Evolutionary conservation across 2,329 filamentous ascomycete species (phyloP), one percentile per base, ranked within the genome.

Genomic region (Aspergillus niger): DNA sequence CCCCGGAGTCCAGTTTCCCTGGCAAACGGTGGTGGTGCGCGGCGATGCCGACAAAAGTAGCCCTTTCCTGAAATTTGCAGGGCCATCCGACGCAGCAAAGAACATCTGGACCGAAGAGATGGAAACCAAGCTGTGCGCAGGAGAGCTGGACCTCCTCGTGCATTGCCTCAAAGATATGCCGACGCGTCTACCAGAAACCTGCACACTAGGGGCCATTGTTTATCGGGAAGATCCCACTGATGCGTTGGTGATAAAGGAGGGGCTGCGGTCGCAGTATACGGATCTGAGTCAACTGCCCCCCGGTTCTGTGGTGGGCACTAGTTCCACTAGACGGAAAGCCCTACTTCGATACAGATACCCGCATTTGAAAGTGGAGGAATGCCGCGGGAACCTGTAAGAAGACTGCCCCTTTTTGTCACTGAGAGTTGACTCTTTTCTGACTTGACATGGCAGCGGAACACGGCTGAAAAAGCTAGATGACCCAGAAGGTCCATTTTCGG

Each of bases 31-130:
- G 5, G 41, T 44, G 20, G 41, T 44, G 1, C 41, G 41, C 2
- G 41, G 41, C 0, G 41, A 44, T 24, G 41, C 1, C 3, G 41
- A 44, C 5, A 44, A 44, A 10, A 44, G 20, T 20, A 44, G 20
- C 2, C 41, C 41, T 5, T 44, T 44, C 2, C 20, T 44, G 20
- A 44, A 44, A 5, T 61, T 67, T 26, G 60, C 61, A 1, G 63
- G 63, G 0, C 60, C 60, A n/a, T 64, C 63, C 11, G 63, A 64
- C 20, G 57, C 60, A 11, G 63, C 58, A 3, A 67, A 65, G 26
- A 65, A 61, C 26, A 61, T 67, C 17, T 59, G 36, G 62, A 59
- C 60, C 38, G 54, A 57, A 28, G 55, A 50, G 3, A 50, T 57
- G 55, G 55, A 57, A 20, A 28, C 30, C 8, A 50, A 39, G 30